Evolutionary conservation across 2,329 filamentous ascomycete genomes (phyloP), one percentile per base, ranked within the genome.

Genomic region (Fusarium newnesense): DNA sequence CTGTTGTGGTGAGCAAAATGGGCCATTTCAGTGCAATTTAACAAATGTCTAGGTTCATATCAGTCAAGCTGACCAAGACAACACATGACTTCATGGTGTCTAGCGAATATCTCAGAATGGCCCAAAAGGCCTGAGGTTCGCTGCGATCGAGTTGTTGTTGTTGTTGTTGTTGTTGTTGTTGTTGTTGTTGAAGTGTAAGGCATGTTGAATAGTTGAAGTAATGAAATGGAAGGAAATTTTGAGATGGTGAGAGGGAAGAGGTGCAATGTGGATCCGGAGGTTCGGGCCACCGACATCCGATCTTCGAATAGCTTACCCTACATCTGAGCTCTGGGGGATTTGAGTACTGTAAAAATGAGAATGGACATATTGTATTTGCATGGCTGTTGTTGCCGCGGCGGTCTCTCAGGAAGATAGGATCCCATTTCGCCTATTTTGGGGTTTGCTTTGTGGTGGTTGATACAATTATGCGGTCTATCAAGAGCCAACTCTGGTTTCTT

Each of bases 281-380:
- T 32, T 32, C 72, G 64, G 60, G 54, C 28, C 36, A 30, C 40
- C 18, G 65, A 24, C 10, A 43, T 70, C 74, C 73, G 73, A 60
- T 26, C 9, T 5, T 39, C 24, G 8, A 28, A 21, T 24, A n/a
- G 40, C 19, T 21, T 53, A 26, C 62, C 57, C 57, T 44, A 36
- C 26, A 18, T 12, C 10, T 28, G 39, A 24, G 30, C 40, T 18
- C 7, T 21, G 49, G 4, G 0, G 18, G 18, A 44, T 26, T 11
- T 12, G n/a, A 34, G n/a, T 16, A 34, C 12, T 6, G 32, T 21
- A 30, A 12, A n/a, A n/a, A 36, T 26, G 19, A 46, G 42, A 62
- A 24, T 13, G 18, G 39, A 13, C 11, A 30, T 13, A 6, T 18
- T 15, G 12, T n/a, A 13, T 37, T 34, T 28, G 24, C 24, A 49